phyloP scores from a whole-genome alignment of 257 asterid genomes.

The Solanum arcanum region DNA sequence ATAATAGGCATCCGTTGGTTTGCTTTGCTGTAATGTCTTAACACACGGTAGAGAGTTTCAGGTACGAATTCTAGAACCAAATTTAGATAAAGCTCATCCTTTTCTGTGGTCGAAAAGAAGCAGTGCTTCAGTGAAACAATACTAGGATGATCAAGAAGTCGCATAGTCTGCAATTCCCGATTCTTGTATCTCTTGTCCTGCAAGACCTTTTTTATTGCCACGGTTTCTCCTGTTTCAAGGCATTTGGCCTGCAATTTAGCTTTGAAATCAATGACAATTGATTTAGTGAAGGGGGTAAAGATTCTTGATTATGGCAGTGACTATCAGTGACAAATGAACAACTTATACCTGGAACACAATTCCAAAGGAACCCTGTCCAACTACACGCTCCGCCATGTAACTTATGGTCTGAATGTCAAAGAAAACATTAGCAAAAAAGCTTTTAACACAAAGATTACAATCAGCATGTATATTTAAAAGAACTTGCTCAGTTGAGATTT shows the following conservation, averaged over 20 bases:
- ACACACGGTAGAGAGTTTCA: constrained; percentile 61
- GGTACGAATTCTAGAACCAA: constrained; percentile 79
- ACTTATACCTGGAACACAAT: constrained; percentile 68
- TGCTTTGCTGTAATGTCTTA: constrained; percentile 64
- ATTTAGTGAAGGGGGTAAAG: not conserved
- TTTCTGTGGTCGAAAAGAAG: constrained; percentile 75
- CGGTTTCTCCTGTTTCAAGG: constrained; percentile 67
- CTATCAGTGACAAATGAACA: not conserved
- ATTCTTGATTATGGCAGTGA: not conserved
- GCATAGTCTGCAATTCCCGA: constrained; percentile 72
- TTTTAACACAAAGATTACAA: not conserved
- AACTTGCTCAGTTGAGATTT: not conserved
- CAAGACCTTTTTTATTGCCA: constrained; percentile 70
- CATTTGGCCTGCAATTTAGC: constrained; percentile 52
- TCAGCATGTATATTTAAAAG: not conserved
- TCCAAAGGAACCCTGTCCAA: constrained; percentile 88
- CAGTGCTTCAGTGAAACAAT: constrained; percentile 69
- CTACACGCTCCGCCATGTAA: constrained; percentile 89
- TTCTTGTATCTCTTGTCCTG: constrained; percentile 81
- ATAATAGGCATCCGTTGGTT: constrained; percentile 76
- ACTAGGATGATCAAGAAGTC: constrained; percentile 76
- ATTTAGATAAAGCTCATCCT: constrained; percentile 69
- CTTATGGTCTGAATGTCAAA: constrained; percentile 50
- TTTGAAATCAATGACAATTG: not conserved
- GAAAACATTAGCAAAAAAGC: not conserved